phyloP scores from a whole-genome alignment of 2,329 filamentous ascomycete genomes.

The Paramyrothecium roridum region DNA sequence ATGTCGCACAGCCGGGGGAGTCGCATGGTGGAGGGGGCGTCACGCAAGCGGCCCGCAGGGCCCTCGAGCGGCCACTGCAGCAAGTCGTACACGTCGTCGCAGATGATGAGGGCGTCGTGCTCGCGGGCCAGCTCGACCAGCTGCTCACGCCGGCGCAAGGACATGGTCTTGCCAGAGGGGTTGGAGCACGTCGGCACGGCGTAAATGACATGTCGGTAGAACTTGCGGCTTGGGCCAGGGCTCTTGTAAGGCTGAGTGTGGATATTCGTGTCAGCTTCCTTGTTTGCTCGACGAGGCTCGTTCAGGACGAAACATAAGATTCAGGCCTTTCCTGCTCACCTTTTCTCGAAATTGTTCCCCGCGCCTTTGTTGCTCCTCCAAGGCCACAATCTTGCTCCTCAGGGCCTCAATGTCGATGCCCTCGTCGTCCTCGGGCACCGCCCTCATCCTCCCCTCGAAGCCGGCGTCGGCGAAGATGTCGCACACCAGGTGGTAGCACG shows the following conservation, averaged over 20 bases:
- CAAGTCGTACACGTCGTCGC: conserved; percentile 93
- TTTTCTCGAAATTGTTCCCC: conserved; percentile 8
- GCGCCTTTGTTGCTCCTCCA: conserved; percentile 21
- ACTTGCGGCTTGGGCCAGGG: conserved; percentile 61
- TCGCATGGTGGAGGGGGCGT: conserved; percentile 35
- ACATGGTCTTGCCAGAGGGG: conserved; percentile 82
- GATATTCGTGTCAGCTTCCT: not conserved
- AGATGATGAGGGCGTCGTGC: conserved; percentile 77
- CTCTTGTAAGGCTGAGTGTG: conserved; percentile 46
- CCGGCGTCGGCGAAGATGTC: conserved; percentile 82
- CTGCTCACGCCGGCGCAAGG: conserved; percentile 59
- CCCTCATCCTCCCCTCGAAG: conserved; percentile 63
- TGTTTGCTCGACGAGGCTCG: too few species aligned
- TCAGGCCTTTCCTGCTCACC: not conserved
- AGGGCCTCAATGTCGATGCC: conserved; percentile 66
- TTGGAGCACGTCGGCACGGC: conserved; percentile 86
- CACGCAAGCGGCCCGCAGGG: conserved; percentile 20
- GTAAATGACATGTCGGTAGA: conserved; percentile 87
- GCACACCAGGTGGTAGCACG: conserved; percentile 81
- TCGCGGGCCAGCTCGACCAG: conserved; percentile 75
- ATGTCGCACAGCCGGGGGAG: conserved; percentile 78
- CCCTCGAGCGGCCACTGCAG: conserved; percentile 67
- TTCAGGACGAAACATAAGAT: not conserved
- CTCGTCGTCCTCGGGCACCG: conserved; percentile 73
- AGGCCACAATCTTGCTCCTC: conserved; percentile 21